Evolutionary conservation across 805 yeast species (phyloP).

Genomic region (Lachancea sp.): DNA sequence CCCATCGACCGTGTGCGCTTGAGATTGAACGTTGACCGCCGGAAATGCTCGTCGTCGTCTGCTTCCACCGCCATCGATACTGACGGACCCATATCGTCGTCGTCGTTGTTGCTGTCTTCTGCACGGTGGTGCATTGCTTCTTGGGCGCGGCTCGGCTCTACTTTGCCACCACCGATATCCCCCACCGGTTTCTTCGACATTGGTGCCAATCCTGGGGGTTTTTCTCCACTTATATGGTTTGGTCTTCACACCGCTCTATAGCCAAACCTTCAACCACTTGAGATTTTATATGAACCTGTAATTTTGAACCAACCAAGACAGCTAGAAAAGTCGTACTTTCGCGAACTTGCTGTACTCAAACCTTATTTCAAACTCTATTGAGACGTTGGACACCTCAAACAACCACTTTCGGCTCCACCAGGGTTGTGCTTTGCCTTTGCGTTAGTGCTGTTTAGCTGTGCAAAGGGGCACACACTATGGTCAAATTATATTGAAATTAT

Average conservation of each 20-base stretch:
- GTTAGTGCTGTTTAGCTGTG: neutral
- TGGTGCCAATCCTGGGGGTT: neutral
- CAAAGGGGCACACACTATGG: neutral
- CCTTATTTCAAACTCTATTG: neutral
- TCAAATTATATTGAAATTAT: neutral
- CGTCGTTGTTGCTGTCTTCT: constrained; percentile 2
- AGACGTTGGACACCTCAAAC: neutral
- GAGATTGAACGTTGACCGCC: constrained; percentile 61
- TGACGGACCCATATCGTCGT: constrained; percentile 34
- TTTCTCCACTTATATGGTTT: neutral
- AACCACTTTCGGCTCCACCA: neutral
- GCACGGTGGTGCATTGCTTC: no score
- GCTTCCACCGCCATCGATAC: constrained; percentile 58
- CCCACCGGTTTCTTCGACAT: constrained; percentile 28
- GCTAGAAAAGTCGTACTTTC: neutral
- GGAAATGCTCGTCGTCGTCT: constrained; percentile 61
- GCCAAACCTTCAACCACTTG: neutral
- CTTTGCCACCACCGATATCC: constrained; percentile 19
- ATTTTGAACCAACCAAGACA: neutral
- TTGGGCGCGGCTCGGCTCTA: no score
- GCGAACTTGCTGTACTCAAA: neutral
- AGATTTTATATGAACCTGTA: no score
- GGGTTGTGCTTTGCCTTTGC: neutral
- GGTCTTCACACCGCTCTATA: neutral
- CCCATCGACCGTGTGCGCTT: constrained; percentile 84